These are phyloP conservation scores for Ophiostoma ulmi DNA, from an alignment of 2,329 filamentous ascomycete genomes.

Conservation along the genomic window DNA sequence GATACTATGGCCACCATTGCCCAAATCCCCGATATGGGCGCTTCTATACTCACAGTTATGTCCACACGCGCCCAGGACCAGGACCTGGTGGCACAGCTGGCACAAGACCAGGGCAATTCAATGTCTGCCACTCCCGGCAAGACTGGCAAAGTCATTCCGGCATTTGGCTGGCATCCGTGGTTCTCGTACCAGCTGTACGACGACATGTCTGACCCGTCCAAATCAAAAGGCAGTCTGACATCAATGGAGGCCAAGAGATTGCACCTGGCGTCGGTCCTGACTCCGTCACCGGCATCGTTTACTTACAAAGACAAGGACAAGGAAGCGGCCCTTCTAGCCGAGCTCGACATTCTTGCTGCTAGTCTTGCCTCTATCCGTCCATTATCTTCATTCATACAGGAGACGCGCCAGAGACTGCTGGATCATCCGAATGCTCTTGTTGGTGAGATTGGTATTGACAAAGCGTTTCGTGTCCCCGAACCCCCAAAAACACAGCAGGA, in stretches of 20 bases:
- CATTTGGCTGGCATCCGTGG: slow-evolving; percentile 88
- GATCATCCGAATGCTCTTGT: slow-evolving; percentile 58
- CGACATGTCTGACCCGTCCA: slow-evolving; percentile 39
- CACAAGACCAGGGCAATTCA: slow-evolving; percentile 49
- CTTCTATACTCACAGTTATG: slow-evolving; percentile 67
- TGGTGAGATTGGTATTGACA: slow-evolving; percentile 74
- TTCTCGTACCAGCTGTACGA: slow-evolving; percentile 73
- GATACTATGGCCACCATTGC: slow-evolving; percentile 63
- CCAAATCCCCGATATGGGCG: slow-evolving; percentile 59
- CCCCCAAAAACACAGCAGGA: slow-evolving; percentile 28
- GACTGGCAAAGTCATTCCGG: slow-evolving; percentile 36
- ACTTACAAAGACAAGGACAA: background rate
- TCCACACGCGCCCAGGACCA: slow-evolving; percentile 72
- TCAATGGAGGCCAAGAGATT: slow-evolving; percentile 38
- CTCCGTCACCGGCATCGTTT: slow-evolving; percentile 41
- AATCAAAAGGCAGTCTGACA: background rate
- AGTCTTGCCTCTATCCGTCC: slow-evolving; percentile 57
- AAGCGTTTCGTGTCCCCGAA: slow-evolving; percentile 67
- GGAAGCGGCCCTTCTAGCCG: slow-evolving; percentile 32
- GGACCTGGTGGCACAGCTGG: slow-evolving; percentile 60
- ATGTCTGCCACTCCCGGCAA: slow-evolving; percentile 69
- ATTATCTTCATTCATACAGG: slow-evolving; percentile 38
- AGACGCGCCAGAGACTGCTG: slow-evolving; percentile 52
- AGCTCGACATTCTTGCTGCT: slow-evolving; percentile 42
- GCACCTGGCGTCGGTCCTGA: slow-evolving; percentile 65